Base-by-base conservation (phyloP, 75 land plant genomes). In the Picea sitchensis region DNA sequence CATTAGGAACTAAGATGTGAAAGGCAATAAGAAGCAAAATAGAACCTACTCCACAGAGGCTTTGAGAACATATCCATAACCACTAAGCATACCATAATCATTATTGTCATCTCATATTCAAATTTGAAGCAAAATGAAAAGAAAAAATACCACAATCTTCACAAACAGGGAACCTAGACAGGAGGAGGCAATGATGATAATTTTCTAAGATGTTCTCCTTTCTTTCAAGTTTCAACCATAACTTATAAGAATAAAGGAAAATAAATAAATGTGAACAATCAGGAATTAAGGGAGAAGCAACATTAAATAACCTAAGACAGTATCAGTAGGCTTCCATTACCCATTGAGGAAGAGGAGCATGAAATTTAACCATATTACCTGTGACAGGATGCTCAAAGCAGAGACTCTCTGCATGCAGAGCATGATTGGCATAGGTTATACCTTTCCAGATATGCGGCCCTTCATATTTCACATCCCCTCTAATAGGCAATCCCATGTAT, bases 381-480 rank as follows among this genome's bases (percentile, higher is more conserved):
- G 97, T 94, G 57, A 96, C 84, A n/a, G 99, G 99, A 81, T 96
- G 99, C 59, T 85, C 85, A 76, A 96, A 90, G 15, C 88, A 75
- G 78, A 96, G 85, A 78, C 88, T 94, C 74, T 96, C 99, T 31
- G 99, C 97, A 85, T 96, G 99, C 80, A 96, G 87, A 14, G 82
- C 85, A 86, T 94, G 97, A 73, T 77, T 71, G 15, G 86, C 92
- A 82, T 83, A 94, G 47, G 18, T 67, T 15, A 30, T 76, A 15
- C 91, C 97, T 34, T 89, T 84, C 97, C 94, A 92, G 23, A 83
- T 88, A 80, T 83, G 73, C 56, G 92, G 92, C 30, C 99, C 98
- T 68, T 93, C 97, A 84, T 96, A 96, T 79, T 96, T 96, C 51
- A 92, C 95, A 88, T 96, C 99, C 26, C 99, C 99, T 76, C 82